Evolutionary conservation across 768 basidiomycete species (phyloP), one percentile per base, ranked within the genome.

Genomic region (Boletus vermiculosoides): DNA sequence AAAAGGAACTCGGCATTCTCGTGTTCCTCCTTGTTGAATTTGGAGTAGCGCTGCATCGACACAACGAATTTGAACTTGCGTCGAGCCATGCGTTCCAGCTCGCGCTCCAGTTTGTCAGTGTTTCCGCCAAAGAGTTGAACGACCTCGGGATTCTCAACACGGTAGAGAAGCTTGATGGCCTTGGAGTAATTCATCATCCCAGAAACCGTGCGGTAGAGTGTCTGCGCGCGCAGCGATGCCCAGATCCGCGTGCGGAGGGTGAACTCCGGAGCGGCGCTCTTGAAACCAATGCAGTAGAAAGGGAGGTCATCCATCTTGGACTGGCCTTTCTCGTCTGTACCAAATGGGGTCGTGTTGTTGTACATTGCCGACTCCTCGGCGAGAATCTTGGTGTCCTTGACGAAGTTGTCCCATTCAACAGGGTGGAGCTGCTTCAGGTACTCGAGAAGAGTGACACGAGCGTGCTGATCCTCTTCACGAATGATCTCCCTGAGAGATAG

Each of bases 161-260:
- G 93, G 73, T 98, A 96, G n/a, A 99, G 83, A 36, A 99, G 78
- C 72, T 99, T 99, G 85, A 99, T 98, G 13, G 97, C 97, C 78
- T 99, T 99, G 63, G 92, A 87, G 73, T 99, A 98, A 77, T 99
- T 99, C 97, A 98, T 98, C 92, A 99, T 98, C 50, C 97, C 97
- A 36, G 97, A 98, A 18, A 99, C 96, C 15, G 97, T 99, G 62
- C 97, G 87, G 71, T 99, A 98, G 20, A 99, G 84, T 2, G 97
- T 99, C 78, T 99, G 97, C 18, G 97, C 97, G 52, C 97, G 92
- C 10, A 99, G 84, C 6, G 96, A 98, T 10, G 97, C 95, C 97
- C 97, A 99, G 67, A 99, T 99, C 70, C 97, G 88, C 9, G 97
- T 99, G 57, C 97, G 94, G 15, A 99, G 83, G 2, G 97, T 99